phyloP scores from a whole-genome alignment of 1,139 yeast species.

The Nakaseomyces glabratus region DNA sequence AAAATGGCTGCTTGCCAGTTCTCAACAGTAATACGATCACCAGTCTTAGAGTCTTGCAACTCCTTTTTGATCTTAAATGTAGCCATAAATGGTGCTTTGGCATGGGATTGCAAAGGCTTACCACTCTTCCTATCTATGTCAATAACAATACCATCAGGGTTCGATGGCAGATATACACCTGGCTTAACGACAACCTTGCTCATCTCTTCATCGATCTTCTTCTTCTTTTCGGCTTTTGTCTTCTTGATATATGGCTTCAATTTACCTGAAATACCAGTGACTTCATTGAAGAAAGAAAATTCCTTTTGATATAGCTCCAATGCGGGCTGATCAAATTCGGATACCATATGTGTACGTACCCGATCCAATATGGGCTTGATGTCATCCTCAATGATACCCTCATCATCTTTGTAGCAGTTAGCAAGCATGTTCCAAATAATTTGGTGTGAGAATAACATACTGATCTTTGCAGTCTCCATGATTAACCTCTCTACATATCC shows the following conservation, averaged over 20 bases:
- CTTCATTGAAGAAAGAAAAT: conserved; percentile 82
- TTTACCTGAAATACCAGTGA: conserved; percentile 88
- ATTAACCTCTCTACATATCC: conserved; percentile 88
- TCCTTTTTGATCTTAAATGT: conserved; percentile 75
- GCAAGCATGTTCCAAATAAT: conserved; percentile 98
- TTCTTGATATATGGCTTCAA: conserved; percentile 89
- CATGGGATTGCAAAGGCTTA: conserved; percentile 94
- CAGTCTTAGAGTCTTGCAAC: conserved; percentile 39
- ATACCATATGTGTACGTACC: conserved; percentile 60
- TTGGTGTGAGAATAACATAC: conserved; percentile 92
- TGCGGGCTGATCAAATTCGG: conserved; percentile 52
- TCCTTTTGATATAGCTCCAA: conserved; percentile 67
- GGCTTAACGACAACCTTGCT: conserved; percentile 62
- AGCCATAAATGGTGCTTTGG: conserved; percentile 98
- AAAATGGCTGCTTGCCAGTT: conserved; percentile 94
- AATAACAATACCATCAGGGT: conserved; percentile 89
- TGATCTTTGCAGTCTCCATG: conserved; percentile 83
- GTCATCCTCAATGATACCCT: conserved; percentile 66
- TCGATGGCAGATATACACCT: conserved; percentile 90
- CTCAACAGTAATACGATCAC: conserved; percentile 34
- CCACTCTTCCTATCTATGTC: conserved; percentile 92
- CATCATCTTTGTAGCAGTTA: conserved; percentile 85
- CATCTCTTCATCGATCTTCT: conserved; percentile 95
- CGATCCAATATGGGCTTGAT: conserved; percentile 77
- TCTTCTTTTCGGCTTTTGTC: conserved; percentile 92